These are phyloP conservation scores for Saccharomycopsis synnaedendra DNA, from an alignment of 805 yeast genomes.

Conservation along the genomic window DNA sequence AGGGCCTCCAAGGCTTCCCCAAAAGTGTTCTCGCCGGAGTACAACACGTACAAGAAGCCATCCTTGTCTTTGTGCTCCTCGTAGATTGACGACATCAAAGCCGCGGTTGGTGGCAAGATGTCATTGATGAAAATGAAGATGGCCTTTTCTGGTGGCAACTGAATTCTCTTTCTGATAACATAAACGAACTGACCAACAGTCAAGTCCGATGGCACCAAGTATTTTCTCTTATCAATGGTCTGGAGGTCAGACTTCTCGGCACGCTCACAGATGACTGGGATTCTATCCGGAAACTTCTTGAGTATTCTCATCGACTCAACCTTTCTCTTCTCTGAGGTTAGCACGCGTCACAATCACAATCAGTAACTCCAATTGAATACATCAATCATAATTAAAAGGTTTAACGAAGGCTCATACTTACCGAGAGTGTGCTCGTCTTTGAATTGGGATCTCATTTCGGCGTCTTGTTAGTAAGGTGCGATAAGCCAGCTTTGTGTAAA, in stretches of 20 bases:
- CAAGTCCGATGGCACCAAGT: conserved; percentile 89
- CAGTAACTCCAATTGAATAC: no score
- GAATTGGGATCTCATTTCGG: conserved; percentile 78
- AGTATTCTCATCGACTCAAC: conserved; percentile 90
- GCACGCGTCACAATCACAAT: no score
- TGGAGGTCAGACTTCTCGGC: conserved; percentile 95
- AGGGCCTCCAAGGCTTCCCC: conserved; percentile 30
- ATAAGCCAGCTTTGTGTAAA: no score
- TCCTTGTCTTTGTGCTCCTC: conserved; percentile 97
- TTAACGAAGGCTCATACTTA: conserved; percentile 26
- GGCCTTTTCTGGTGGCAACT: conserved; percentile 94
- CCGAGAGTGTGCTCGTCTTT: conserved; percentile 94
- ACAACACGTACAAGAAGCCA: conserved; percentile 90
- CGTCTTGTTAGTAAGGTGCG: no score
- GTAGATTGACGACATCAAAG: conserved; percentile 87
- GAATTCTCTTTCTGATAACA: conserved; percentile 92
- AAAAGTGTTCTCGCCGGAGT: conserved; percentile 96
- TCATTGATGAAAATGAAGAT: conserved; percentile 95
- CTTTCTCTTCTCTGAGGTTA: conserved; percentile 61
- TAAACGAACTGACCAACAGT: conserved; percentile 98
- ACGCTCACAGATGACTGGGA: conserved; percentile 94
- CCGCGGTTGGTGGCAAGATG: conserved; percentile 95
- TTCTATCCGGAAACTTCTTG: conserved; percentile 80
- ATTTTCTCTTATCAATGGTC: conserved; percentile 93
- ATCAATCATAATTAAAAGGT: no score